A percentile compares a stretch with the other conserved stretches of the same genome.
phyloP scores from a whole-genome alignment of 1,284 basidiomycete genomes.

The Ustilago tritici region DNA sequence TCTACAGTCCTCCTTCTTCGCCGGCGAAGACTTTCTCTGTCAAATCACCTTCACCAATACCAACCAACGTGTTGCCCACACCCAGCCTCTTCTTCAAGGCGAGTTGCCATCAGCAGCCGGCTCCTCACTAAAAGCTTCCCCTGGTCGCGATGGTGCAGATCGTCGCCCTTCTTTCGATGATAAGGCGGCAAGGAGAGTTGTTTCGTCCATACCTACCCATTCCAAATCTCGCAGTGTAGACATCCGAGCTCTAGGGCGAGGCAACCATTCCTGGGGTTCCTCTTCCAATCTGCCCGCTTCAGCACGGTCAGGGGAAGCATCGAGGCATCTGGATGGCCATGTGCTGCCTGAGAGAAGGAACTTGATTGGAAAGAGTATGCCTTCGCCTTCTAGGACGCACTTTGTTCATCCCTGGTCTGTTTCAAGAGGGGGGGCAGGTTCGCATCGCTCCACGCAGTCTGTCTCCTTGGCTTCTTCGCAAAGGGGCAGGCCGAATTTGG shows the following conservation, averaged over 20 bases:
- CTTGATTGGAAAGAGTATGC: conserved; percentile 32
- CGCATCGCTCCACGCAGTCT: conserved; percentile 35
- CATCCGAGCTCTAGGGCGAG: conserved; percentile 37
- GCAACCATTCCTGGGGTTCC: conserved; percentile 6
- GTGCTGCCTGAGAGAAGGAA: conserved; percentile 27
- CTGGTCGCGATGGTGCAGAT: neutral
- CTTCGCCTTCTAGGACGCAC: neutral
- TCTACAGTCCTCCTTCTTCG: conserved; percentile 88
- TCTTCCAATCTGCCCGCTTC: conserved; percentile 6
- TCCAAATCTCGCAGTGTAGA: conserved; percentile 53
- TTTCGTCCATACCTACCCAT: conserved; percentile 38
- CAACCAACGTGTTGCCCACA: conserved; percentile 70
- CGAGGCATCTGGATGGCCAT: conserved; percentile 30
- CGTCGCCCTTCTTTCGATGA: conserved; percentile 12
- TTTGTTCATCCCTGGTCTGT: conserved; percentile 44
- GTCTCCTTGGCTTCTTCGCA: conserved; percentile 9
- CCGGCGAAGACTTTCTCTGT: conserved; percentile 86
- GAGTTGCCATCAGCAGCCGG: conserved; percentile 25
- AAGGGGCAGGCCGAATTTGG: conserved; percentile 14
- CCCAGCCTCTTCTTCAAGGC: conserved; percentile 71
- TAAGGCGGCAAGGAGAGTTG: conserved; percentile 20
- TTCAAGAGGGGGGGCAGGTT: conserved; percentile 2
- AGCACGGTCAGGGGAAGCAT: conserved; percentile 15
- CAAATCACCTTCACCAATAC: conserved; percentile 89
- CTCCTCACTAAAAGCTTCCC: neutral